These are phyloP conservation scores for Aspergillus clavatus DNA, from an alignment of 2,329 filamentous ascomycete species.

Conservation along the genomic window DNA sequence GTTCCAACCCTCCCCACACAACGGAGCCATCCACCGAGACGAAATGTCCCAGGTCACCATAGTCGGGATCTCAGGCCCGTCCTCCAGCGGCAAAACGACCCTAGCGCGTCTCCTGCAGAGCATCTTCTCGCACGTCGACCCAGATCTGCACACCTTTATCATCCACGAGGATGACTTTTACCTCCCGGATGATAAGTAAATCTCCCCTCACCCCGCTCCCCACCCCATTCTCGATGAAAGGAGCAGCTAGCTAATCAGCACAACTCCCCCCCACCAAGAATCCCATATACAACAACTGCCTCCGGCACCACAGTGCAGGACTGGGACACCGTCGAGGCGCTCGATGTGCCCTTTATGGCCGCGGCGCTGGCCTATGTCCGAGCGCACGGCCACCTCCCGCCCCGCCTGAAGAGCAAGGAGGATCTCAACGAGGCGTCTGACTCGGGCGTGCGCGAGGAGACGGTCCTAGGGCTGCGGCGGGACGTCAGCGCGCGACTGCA, in stretches of 20 bases:
- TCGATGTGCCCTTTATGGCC: slow-evolving; percentile 67
- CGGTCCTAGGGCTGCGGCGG: slow-evolving; percentile 22
- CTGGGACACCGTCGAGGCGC: slow-evolving; percentile 83
- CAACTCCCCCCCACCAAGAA: too few relatives aligned
- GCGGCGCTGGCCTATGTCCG: slow-evolving; percentile 66
- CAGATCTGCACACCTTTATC: slow-evolving; percentile 56
- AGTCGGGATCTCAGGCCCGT: slow-evolving; percentile 81
- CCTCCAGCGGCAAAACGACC: slow-evolving; percentile 92
- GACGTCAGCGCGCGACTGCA: slow-evolving; percentile 21
- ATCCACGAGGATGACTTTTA: slow-evolving; percentile 98
- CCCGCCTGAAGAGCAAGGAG: slow-evolving; percentile 52
- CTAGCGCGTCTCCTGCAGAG: slow-evolving; percentile 77
- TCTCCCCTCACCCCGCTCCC: slow-evolving; percentile 6
- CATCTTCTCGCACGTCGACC: slow-evolving; percentile 58
- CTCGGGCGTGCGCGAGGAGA: slow-evolving; percentile 28
- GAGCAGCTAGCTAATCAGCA: not conserved
- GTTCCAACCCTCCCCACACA: not conserved
- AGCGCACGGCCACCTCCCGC: slow-evolving; percentile 53
- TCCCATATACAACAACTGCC: slow-evolving; percentile 45
- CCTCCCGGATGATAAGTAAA: slow-evolving; percentile 67
- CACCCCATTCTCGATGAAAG: not conserved
- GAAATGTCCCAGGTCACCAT: slow-evolving; percentile 52
- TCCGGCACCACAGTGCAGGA: slow-evolving; percentile 61
- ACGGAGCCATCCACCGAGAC: not conserved
- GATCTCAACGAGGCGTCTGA: slow-evolving; percentile 53